Evolutionary conservation across 768 basidiomycete species (phyloP), one percentile per base, ranked within the genome.

Genomic region (Tylopilus cervinicoccineus): DNA sequence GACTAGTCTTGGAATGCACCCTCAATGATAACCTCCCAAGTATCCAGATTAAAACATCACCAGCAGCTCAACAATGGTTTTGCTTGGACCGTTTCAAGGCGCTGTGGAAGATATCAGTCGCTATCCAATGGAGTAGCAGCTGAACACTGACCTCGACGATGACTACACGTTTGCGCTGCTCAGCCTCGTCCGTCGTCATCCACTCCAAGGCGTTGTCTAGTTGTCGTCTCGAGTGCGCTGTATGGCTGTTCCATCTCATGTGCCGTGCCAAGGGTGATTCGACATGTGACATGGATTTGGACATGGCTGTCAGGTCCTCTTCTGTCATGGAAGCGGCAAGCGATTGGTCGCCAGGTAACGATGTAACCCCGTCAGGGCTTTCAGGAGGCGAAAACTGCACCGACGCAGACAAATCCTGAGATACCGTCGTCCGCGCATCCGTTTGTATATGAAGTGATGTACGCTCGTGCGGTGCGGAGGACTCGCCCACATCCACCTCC

Each of bases 11-110:
- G 32, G 31, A 36, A 47, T 14, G 16, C 32, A 31, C 46, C 36
- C 23, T 47, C 56, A 52, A 59, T 54, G 27, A n/a, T n/a, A 14
- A 28, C 31, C 47, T 37, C 24, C 13, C 24, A 16, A 41, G 28
- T 12, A 17, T 16, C 12, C 6, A 0, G 2, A 43, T n/a, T 31
- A 38, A 37, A 33, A 38, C 16, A 46, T 60, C 62, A 87, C 83
- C 85, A 91, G 59, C 86, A 88, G 45, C 80, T 77, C 52, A 86
- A 79, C 47, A 91, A 65, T 5, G 88, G 85, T 52, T 76, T 82
- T 48, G 74, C 79, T 53, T 81, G 76, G 20, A 90, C 75, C 37
- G 74, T 83, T 65, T 91, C 89, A 56, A 90, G 67, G 19, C 88
- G 84, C 88, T 91, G 56, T 3, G 23, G 14, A 38, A 28, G 13